phyloP scores from a whole-genome alignment of 345 rosid species.

The Eucalyptus regnans region DNA sequence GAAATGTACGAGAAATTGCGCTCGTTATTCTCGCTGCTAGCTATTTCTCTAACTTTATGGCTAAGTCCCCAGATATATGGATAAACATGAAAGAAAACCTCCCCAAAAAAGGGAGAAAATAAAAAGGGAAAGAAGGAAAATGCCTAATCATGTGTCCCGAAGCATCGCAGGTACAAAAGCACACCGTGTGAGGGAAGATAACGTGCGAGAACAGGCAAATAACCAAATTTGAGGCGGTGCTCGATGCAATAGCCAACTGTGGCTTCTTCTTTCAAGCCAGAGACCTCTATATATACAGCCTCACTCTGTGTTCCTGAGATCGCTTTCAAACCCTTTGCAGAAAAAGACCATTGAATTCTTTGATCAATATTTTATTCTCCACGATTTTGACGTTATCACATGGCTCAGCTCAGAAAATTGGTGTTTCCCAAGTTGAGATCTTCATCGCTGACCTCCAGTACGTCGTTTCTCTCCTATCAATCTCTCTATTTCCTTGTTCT shows the following conservation, averaged over 20 bases:
- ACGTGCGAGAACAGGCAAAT: background rate
- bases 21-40: background rate
- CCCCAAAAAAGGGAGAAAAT: background rate
- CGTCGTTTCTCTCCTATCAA: background rate
- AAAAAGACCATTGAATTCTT: background rate
- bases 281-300: background rate
- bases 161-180: background rate
- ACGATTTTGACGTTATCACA: background rate
- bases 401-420: background rate
- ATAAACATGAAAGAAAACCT: background rate
- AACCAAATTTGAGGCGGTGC: conserved; percentile 5
- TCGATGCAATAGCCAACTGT: background rate
- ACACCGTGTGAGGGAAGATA: conserved; percentile 26
- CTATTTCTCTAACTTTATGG: background rate
- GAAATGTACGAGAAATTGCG: background rate
- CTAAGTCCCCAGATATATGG: background rate
- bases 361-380: background rate
- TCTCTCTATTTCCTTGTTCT: background rate
- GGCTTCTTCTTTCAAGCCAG: background rate
- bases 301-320: background rate
- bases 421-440: background rate
- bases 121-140: background rate
- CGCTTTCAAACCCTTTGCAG: background rate
- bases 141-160: background rate
- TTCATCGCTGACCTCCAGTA: background rate